Evolutionary conservation across 1,139 yeast species (phyloP).

Genomic region (Kluyveromyces marxianus): DNA sequence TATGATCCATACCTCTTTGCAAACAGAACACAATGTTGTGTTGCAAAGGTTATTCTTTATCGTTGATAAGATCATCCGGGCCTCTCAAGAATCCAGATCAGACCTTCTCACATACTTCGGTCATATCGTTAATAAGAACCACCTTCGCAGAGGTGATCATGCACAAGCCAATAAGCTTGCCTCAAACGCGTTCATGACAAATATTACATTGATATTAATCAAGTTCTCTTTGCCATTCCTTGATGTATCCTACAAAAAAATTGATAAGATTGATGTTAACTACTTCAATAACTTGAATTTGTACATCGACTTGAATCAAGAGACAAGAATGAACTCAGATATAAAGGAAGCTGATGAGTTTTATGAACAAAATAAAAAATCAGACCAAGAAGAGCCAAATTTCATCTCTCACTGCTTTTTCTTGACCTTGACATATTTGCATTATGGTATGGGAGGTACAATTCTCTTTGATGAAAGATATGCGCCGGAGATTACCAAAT

Average conservation of each 20-base stretch:
- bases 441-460: slow-evolving; percentile 86
- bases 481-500: slow-evolving; percentile 32
- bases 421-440: slow-evolving; percentile 67
- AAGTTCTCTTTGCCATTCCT: slow-evolving; percentile 79
- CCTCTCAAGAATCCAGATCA: slow-evolving; percentile 56
- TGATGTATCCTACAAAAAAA: slow-evolving; percentile 54
- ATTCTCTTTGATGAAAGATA: slow-evolving; percentile 50
- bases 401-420: slow-evolving; percentile 87
- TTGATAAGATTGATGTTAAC: slow-evolving; percentile 68
- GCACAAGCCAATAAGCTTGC: slow-evolving; percentile 62
- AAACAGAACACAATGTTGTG: slow-evolving; percentile 50
- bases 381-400: slow-evolving; percentile 40
- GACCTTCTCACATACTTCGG: slow-evolving; percentile 63
- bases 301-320: slow-evolving; percentile 62
- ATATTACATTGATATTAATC: slow-evolving; percentile 59
- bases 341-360: slow-evolving; percentile 58
- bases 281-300: slow-evolving; percentile 45
- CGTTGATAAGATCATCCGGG: slow-evolving; percentile 69
- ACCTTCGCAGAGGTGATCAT: slow-evolving; percentile 81
- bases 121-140: slow-evolving; percentile 67
- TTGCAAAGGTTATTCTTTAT: slow-evolving; percentile 59
- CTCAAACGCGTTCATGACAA: slow-evolving; percentile 77
- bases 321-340: slow-evolving; percentile 76
- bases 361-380: slow-evolving; percentile 34
- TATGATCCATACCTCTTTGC: slow-evolving; percentile 47